Evolutionary conservation across 1,139 yeast genomes (phyloP), one percentile per base, ranked within the genome.

Genomic region (Saccharomycopsis phalli): DNA sequence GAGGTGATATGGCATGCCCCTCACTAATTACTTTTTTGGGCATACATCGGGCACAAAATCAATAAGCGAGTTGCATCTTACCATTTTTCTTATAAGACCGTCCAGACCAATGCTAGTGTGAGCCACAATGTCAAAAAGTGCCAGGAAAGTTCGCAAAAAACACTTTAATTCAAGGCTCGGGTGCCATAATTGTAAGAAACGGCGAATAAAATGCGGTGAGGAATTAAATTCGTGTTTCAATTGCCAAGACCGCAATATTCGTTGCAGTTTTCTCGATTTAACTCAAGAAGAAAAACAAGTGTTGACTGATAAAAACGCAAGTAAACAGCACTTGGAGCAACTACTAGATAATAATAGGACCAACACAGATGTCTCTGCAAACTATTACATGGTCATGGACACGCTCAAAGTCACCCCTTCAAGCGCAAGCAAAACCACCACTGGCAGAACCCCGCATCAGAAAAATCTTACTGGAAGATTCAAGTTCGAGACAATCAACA

Each of bases 121-220:
- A 10, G 29, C 5, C 29, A 26, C 29, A 11, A 26, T 26, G 29
- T 26, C 29, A 14, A 11, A 26, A 26, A 5, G 18, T 6, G 31
- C 19, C 29, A 36, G 26, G 16, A 22, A 25, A 28, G 31, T 37
- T 21, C 35, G 42, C 26, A 41, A 33, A 36, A 45, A 34, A 27
- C 41, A 39, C 31, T 26, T 32, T 21, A 47, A 40, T 29, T 44
- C 42, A 14, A 41, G 35, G 31, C 31, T 38, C 17, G 45, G 45
- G 5, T 41, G 45, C 28, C n/a, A 13, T 5, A 35, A 27, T 20
- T 41, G 45, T 29, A 41, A 41, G 31, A 40, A 37, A 33, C 27
- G 42, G 16, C 32, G 45, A 2, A 41, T 41, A 11, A 41, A 41
- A 19, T 41, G 45, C 31, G 45, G 45, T 18, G 45, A 41, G 25